Percentiles rank a stretch among this genome's conserved stretches.
Evolutionary conservation across 202 grass and related monocot species (phyloP).

Genomic region (Zoysia matrella): DNA sequence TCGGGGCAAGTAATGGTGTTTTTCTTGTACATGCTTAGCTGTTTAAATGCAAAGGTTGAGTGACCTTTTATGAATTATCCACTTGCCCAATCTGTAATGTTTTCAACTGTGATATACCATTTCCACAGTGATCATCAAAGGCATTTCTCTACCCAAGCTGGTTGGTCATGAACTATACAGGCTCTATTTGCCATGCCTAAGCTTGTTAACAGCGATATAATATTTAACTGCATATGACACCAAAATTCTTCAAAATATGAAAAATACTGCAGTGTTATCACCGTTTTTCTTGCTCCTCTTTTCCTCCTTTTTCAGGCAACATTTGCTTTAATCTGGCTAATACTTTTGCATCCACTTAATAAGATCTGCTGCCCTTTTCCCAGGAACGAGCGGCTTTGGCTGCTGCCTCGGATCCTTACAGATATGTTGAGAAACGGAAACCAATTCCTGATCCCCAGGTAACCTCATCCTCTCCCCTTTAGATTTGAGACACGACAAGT

Average conservation of each 20-base stretch:
- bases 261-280: not conserved
- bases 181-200: too few species aligned
- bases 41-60: not conserved
- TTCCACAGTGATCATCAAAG: not conserved
- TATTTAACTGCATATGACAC: not conserved
- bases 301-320: not conserved
- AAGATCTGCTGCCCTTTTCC: conserved; percentile 5
- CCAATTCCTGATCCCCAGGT: conserved; percentile 50
- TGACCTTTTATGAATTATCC: not conserved
- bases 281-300: not conserved
- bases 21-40: not conserved
- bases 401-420: conserved; percentile 76
- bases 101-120: not conserved
- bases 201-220: not conserved
- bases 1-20: not conserved
- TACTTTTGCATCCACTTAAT: conserved; percentile 13
- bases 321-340: not conserved
- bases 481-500: not conserved
- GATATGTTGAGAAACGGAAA: conserved; percentile 69
- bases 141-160: too few species aligned
- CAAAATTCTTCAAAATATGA: not conserved
- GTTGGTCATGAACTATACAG: too few species aligned
- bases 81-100: not conserved
- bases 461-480: conserved; percentile 12
- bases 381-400: conserved; percentile 85